Conservation (phyloP, 192 early-diverging fungal species). For the Coemansia sp. region DNA sequence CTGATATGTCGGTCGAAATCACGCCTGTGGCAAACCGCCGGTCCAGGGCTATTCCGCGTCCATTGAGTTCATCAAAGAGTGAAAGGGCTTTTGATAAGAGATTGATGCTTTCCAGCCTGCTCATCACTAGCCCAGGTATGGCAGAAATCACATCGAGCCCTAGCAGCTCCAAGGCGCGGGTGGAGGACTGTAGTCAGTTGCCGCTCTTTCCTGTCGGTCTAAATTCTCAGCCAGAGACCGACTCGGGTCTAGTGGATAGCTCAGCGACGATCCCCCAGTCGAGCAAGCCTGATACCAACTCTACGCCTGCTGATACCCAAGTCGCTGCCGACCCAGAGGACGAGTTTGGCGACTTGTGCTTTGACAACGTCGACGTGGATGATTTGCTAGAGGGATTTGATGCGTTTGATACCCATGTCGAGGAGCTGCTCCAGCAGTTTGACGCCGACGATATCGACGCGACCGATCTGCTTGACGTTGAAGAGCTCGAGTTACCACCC, state of each 20-base stretch:
- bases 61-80: conserved; percentile 30
- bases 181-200: background rate
- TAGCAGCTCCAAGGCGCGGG: background rate
- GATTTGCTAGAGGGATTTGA: conserved; percentile 30
- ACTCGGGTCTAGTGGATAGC: background rate
- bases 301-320: background rate
- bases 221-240: background rate
- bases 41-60: conserved; percentile 23
- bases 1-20: conserved; percentile 9
- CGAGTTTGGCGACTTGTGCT: conserved; percentile 18
- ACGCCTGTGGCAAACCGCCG: conserved; percentile 34
- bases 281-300: background rate
- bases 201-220: background rate
- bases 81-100: conserved; percentile 43
- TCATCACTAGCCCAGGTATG: conserved; percentile 4
- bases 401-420: conserved; percentile 15
- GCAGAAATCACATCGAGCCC: background rate
- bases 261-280: background rate
- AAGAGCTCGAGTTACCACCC: background rate
- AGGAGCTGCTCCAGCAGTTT: conserved; percentile 14
- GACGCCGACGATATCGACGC: conserved; percentile 8
- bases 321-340: background rate
- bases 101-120: conserved; percentile 38
- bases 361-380: conserved; percentile 45
- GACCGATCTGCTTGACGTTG: background rate